Evolutionary conservation across 768 basidiomycete genomes (phyloP).

Genomic region (Termitomyces sp.): DNA sequence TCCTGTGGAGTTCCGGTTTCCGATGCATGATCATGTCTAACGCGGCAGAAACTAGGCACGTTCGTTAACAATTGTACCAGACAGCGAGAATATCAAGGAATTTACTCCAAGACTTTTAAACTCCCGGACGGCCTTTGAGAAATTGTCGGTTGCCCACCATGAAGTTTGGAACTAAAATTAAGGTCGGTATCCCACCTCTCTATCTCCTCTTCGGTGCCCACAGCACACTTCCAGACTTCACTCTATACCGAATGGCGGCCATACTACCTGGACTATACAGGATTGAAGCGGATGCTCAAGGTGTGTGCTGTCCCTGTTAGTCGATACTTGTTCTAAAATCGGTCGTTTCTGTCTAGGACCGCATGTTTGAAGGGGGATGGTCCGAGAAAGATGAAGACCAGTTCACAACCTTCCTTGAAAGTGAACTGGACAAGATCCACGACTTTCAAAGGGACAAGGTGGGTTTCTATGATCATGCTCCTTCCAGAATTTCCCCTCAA

Average conservation of each 20-base stretch:
- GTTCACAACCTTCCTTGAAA: conserved; percentile 74
- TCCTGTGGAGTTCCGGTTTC: not conserved
- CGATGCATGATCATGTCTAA: not conserved
- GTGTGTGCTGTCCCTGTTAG: conserved; percentile 23
- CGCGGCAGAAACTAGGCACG: not conserved
- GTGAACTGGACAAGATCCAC: conserved; percentile 90
- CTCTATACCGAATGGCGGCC: conserved; percentile 89
- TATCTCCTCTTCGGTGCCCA: not conserved
- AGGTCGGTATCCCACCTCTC: conserved; percentile 2
- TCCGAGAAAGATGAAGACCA: conserved; percentile 72
- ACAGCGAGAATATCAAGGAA: not conserved
- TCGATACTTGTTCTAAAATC: not conserved
- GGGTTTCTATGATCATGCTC: conserved; percentile 4
- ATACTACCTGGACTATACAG: conserved; percentile 87
- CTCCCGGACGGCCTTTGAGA: not conserved
- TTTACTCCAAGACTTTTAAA: not conserved
- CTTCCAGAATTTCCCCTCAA: not conserved
- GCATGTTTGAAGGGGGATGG: conserved; percentile 60
- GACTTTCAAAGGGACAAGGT: conserved; percentile 91
- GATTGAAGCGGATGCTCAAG: conserved; percentile 88
- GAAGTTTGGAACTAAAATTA: conserved; percentile 83
- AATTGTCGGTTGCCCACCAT: conserved; percentile 27
- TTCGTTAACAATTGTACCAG: not conserved
- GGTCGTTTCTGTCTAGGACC: conserved; percentile 18
- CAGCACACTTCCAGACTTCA: conserved; percentile 46